These are phyloP conservation scores for Quillaja saponaria DNA, from an alignment of 306 rosid genomes.

Conservation along the genomic window DNA sequence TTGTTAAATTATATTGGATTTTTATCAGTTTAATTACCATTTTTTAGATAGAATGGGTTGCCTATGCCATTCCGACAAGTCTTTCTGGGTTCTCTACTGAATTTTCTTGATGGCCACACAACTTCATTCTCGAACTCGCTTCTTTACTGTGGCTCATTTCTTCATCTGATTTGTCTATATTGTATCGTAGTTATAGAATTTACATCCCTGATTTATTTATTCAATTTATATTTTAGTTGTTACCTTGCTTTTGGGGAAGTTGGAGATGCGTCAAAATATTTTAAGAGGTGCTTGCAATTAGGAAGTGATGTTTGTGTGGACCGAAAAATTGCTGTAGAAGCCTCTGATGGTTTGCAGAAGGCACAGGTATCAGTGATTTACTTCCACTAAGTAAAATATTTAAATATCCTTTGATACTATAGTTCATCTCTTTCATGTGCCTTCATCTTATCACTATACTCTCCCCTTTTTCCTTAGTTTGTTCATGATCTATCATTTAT, in stretches of 20 bases:
- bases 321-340: slow-evolving; percentile 81
- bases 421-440: too few relatives aligned
- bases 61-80: background rate
- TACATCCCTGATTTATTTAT: too few relatives aligned
- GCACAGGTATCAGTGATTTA: slow-evolving; percentile 64
- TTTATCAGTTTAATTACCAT: background rate
- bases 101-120: slow-evolving; percentile 1
- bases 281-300: slow-evolving; percentile 79
- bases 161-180: too few relatives aligned
- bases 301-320: slow-evolving; percentile 75
- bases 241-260: slow-evolving; percentile 89
- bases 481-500: too few relatives aligned
- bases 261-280: slow-evolving; percentile 65
- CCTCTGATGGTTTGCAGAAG: slow-evolving; percentile 92
- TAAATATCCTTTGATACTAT: slow-evolving; percentile 20
- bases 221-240: slow-evolving; percentile 58
- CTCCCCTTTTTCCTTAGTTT: too few relatives aligned
- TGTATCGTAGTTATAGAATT: too few relatives aligned
- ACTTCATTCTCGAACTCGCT: background rate
- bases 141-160: too few relatives aligned
- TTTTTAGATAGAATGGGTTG: slow-evolving; percentile 1
- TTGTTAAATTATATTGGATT: too few relatives aligned
- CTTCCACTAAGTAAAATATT: too few relatives aligned
- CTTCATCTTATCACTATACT: too few relatives aligned
- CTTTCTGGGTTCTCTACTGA: background rate